A percentile compares a stretch with the other conserved stretches of the same genome.
phyloP scores from a whole-genome alignment of 345 rosid species.

The Populus pruinosa region DNA sequence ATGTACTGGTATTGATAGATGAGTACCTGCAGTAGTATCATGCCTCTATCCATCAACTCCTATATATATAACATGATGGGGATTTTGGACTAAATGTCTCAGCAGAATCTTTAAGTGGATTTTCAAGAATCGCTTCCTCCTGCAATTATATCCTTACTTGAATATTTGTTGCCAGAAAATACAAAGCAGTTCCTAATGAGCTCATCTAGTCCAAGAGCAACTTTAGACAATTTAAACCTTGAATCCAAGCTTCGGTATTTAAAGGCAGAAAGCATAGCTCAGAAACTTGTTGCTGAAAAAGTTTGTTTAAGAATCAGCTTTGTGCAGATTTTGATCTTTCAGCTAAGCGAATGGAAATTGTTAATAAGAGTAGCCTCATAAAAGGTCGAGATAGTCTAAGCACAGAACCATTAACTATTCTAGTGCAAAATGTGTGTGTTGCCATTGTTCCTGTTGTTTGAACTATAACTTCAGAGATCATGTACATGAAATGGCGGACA shows the following conservation, averaged over 20 bases:
- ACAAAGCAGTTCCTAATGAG: neutral
- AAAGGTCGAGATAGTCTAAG: neutral
- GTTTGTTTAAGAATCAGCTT: neutral
- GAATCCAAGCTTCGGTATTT: neutral
- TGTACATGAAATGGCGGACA: neutral
- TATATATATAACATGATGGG: neutral
- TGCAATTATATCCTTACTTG: neutral
- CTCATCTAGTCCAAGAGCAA: neutral
- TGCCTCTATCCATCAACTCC: conserved; percentile 3
- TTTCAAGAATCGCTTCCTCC: neutral
- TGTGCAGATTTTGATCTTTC: neutral
- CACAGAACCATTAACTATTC: neutral
- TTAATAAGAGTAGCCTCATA: neutral
- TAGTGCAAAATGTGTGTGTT: neutral
- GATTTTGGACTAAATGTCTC: conserved; percentile 9
- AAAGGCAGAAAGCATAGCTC: neutral
- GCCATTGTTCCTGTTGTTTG: neutral
- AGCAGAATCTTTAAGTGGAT: neutral
- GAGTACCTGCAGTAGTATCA: conserved; percentile 16
- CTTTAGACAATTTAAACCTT: neutral
- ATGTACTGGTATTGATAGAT: conserved; percentile 10
- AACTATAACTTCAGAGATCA: neutral
- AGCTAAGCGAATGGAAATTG: neutral
- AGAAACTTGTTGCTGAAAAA: neutral
- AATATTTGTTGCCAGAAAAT: neutral